Conservation (phyloP, 2,329 filamentous ascomycete genomes). For the Rhinocladiella mackenziei region DNA sequence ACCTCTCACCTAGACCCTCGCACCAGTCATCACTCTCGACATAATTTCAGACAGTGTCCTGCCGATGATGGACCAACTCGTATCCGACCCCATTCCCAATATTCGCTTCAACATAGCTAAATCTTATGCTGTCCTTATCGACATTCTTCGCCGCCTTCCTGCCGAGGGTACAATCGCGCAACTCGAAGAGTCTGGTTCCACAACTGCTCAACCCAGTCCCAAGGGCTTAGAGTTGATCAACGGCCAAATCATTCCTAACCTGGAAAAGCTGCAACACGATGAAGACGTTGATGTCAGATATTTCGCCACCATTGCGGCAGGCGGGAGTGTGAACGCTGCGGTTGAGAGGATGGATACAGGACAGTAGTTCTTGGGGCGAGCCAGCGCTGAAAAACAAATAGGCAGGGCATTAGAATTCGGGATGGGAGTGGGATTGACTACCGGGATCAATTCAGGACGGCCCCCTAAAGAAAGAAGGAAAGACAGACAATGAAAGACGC, state of each 20-base stretch:
- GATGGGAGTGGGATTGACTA: no score
- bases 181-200: constrained; percentile 70
- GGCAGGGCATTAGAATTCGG: no score
- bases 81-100: constrained; percentile 92
- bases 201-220: constrained; percentile 58
- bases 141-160: constrained; percentile 85
- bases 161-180: constrained; percentile 81
- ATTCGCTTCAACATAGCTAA: constrained; percentile 99
- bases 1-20: constrained; percentile 74
- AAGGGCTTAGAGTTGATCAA: constrained; percentile 76
- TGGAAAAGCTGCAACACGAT: constrained; percentile 94
- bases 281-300: constrained; percentile 97
- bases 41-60: constrained; percentile 91
- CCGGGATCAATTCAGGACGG: no score
- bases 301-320: constrained; percentile 85
- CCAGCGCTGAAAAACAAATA: no score
- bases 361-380: constrained; percentile 22
- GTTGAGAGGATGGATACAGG: constrained; percentile 41
- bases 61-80: constrained; percentile 92
- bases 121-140: constrained; percentile 86
- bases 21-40: constrained; percentile 85
- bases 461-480: no score
- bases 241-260: constrained; percentile 78
- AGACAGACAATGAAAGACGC: no score
- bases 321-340: constrained; percentile 47